Evolutionary conservation across 345 rosid genomes (phyloP).

Genomic region (Populus pruinosa): DNA sequence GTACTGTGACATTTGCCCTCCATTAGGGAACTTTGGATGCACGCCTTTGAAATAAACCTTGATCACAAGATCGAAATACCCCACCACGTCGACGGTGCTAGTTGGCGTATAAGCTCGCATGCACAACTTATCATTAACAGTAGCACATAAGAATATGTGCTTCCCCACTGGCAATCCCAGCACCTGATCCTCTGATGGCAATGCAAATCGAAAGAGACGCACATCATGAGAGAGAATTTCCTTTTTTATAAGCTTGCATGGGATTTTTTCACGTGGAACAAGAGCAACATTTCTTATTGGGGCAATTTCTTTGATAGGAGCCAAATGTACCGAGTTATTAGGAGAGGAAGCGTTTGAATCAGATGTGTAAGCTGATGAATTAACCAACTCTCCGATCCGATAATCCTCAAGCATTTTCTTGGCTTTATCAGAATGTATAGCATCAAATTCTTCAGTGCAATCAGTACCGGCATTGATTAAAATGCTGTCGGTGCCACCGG

Average conservation of each 20-base stretch:
- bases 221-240: conserved; percentile 72
- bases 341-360: conserved; percentile 67
- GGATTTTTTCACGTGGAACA: conserved; percentile 74
- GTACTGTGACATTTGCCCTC: conserved; percentile 83
- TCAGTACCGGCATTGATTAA: conserved; percentile 86
- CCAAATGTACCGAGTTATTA: conserved; percentile 53
- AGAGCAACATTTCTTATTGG: conserved; percentile 43
- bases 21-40: conserved; percentile 75
- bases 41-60: conserved; percentile 75
- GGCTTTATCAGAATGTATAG: conserved; percentile 90
- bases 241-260: conserved; percentile 68
- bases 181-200: conserved; percentile 65
- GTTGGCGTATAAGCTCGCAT: conserved; percentile 90
- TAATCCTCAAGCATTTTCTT: conserved; percentile 72
- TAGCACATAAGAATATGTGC: conserved; percentile 74
- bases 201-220: conserved; percentile 56
- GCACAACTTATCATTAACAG: conserved; percentile 61
- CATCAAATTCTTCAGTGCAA: conserved; percentile 93
- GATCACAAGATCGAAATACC: conserved; percentile 74
- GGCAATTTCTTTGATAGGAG: conserved; percentile 60
- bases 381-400: conserved; percentile 70
- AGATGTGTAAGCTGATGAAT: conserved; percentile 43
- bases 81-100: conserved; percentile 55
- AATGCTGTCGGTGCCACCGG: conserved; percentile 84
- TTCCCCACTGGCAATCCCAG: conserved; percentile 83